A percentile compares a stretch with the other conserved stretches of the same genome.
Conservation (phyloP, 2,329 filamentous ascomycete species). For the Calonectria henricotiae region DNA sequence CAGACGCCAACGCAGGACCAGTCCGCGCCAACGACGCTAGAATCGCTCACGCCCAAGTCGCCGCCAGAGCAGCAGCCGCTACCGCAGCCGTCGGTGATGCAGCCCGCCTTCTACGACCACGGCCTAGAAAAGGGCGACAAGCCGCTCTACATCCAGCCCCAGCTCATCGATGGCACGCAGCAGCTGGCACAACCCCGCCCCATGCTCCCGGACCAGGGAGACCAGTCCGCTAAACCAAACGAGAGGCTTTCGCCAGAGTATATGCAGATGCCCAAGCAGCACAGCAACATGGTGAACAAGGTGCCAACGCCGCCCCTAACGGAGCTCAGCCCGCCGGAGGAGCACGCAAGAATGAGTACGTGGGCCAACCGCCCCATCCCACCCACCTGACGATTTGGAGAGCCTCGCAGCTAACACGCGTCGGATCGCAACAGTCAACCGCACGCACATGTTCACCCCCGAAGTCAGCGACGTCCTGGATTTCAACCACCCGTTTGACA, state of each 20-base stretch:
- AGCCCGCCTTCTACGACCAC: conserved; percentile 28
- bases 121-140: conserved; percentile 14
- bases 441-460: conserved; percentile 23
- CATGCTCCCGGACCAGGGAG: conserved; percentile 18
- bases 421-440: conserved; percentile 14
- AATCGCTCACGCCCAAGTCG: conserved; percentile 26
- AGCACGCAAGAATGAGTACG: conserved; percentile 32
- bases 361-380: background rate
- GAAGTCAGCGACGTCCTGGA: conserved; percentile 22
- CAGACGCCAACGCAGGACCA: conserved; percentile 11
- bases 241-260: conserved; percentile 21
- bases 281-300: conserved; percentile 22
- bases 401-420: background rate
- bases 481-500: conserved; percentile 30
- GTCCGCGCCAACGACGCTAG: conserved; percentile 9
- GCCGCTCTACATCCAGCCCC: conserved; percentile 29
- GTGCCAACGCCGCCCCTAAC: conserved; percentile 12
- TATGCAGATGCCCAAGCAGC: conserved; percentile 27
- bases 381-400: background rate
- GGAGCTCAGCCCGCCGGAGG: conserved; percentile 25
- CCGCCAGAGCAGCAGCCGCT: conserved; percentile 20
- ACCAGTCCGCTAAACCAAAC: conserved; percentile 12
- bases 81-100: conserved; percentile 27
- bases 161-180: conserved; percentile 21
- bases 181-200: conserved; percentile 21